phyloP scores from a whole-genome alignment of 257 asterid species.

The Fraxinus cuspidata region DNA sequence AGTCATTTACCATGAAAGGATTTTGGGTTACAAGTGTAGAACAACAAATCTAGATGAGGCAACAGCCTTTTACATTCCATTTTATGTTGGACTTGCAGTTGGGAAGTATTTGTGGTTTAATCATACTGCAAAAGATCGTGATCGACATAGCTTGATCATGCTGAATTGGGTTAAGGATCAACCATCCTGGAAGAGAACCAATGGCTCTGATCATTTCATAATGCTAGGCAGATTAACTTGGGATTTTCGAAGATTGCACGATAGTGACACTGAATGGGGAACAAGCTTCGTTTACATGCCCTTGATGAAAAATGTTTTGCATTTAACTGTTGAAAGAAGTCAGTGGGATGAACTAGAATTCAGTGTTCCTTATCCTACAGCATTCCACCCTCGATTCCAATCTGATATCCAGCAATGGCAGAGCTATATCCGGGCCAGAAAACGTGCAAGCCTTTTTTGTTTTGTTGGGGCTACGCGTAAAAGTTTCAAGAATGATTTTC shows the following conservation, averaged over 20 bases:
- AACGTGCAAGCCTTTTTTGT: conserved; percentile 34
- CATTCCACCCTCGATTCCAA: conserved; percentile 61
- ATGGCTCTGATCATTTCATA: conserved; percentile 66
- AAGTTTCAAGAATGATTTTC: conserved; percentile 52
- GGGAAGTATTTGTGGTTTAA: conserved; percentile 58
- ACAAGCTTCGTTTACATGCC: conserved; percentile 59
- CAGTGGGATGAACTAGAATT: conserved; percentile 54
- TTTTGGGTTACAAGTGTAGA: conserved; percentile 35
- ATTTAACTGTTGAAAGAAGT: conserved; percentile 44
- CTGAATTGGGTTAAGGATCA: conserved; percentile 53
- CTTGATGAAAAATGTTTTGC: conserved; percentile 51
- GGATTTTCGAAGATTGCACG: conserved; percentile 55
- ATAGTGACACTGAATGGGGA: conserved; percentile 56
- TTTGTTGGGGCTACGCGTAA: conserved; percentile 67
- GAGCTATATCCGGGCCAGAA: conserved; percentile 25
- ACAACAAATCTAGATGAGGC: conserved; percentile 36
- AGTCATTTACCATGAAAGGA: conserved; percentile 54
- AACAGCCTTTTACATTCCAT: conserved; percentile 57
- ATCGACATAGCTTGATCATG: conserved; percentile 40
- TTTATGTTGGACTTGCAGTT: conserved; percentile 66
- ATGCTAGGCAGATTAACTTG: conserved; percentile 61
- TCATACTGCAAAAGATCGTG: conserved; percentile 52
- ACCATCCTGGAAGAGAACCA: conserved; percentile 37
- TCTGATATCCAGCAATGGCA: conserved; percentile 56
- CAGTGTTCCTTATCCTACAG: conserved; percentile 66